Base-by-base conservation (phyloP, 116 monocot genomes). In the Posidonia oceanica region DNA sequence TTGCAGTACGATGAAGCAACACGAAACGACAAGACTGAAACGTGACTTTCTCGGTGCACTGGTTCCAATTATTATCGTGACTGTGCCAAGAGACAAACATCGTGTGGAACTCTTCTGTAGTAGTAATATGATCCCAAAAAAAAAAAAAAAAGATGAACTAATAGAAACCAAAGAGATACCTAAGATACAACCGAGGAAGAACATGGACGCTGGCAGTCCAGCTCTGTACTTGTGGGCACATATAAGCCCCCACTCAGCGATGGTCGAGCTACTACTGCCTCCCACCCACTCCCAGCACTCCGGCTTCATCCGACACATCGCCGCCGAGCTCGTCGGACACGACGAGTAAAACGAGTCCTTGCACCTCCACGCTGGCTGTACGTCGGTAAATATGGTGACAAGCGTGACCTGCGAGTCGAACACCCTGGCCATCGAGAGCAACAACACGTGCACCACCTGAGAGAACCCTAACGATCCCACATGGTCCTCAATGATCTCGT, bases 351-450 rank as follows among this genome's bases (percentile, higher is more conserved):
- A 5, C 17, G 60, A 20, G 7, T 52, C 70, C 2, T 54, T 56
- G 79, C 90, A 91, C 69, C 75, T 71, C 91, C 94, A 90, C 3
- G 63, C 48, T 2, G 91, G 94, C 69, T 88, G 86, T 1, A 84
- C 79, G 52, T 94, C 94, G 59, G 74, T 82, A 69, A 94, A 94
- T 36, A 90, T 82, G 5, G 94, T 90, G 17, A 91, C 75, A 48
- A 94, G 74, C 15, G 91, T 90, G 75, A 77, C 75, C 75, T 90
- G 91, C 2, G 91, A 75, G 63, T 94, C 94, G n/a, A 94, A 91
- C 3, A 79, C 74, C 88, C 94, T 85, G 0, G 94, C 87, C 0
- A 94, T 39, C 17, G 90, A 85, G 14, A 90, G 83, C 44, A 94
- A 58, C 57, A 86, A 69, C 48, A 86, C 85, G 0, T 90, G 90